phyloP scores from a whole-genome alignment of 2,329 filamentous ascomycete species.

The Ophiosphaerella korrae region DNA sequence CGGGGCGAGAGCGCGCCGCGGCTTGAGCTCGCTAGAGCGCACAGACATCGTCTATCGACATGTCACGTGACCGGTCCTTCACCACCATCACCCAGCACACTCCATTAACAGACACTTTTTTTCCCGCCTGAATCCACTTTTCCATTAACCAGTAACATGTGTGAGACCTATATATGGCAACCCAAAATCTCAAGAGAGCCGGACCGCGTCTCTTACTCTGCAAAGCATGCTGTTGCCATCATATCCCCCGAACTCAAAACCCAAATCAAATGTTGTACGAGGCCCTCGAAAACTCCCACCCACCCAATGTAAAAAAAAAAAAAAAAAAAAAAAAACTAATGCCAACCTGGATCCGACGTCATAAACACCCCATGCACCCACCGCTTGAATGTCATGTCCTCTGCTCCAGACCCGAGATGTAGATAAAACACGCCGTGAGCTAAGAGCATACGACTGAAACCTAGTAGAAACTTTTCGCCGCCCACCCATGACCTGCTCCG shows the following conservation, averaged over 20 bases:
- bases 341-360: constrained; percentile 30
- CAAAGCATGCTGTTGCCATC: constrained; percentile 21
- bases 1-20: constrained; percentile 24
- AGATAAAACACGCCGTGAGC: constrained; percentile 37
- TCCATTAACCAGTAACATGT: constrained; percentile 34
- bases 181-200: constrained; percentile 25
- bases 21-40: constrained; percentile 18
- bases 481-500: constrained; percentile 41
- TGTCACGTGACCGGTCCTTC: constrained; percentile 18
- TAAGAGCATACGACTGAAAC: constrained; percentile 36
- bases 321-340: constrained; percentile 20
- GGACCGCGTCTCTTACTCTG: constrained; percentile 18
- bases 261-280: constrained; percentile 16
- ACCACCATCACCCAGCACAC: constrained; percentile 1
- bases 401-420: constrained; percentile 36
- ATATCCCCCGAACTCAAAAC: constrained; percentile 17
- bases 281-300: constrained; percentile 32
- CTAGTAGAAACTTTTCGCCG: constrained; percentile 42
- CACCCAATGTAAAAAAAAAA: constrained; percentile 18
- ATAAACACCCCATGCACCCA: constrained; percentile 38
- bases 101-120: background rate
- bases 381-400: constrained; percentile 37
- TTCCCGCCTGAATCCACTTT: constrained; percentile 29
- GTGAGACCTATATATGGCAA: constrained; percentile 23
- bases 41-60: background rate